A percentile compares a stretch with the other conserved stretches of the same genome.
Evolutionary conservation across 495 filamentous ascomycete genomes (phyloP).

Genomic region (Talaromyces liani): DNA sequence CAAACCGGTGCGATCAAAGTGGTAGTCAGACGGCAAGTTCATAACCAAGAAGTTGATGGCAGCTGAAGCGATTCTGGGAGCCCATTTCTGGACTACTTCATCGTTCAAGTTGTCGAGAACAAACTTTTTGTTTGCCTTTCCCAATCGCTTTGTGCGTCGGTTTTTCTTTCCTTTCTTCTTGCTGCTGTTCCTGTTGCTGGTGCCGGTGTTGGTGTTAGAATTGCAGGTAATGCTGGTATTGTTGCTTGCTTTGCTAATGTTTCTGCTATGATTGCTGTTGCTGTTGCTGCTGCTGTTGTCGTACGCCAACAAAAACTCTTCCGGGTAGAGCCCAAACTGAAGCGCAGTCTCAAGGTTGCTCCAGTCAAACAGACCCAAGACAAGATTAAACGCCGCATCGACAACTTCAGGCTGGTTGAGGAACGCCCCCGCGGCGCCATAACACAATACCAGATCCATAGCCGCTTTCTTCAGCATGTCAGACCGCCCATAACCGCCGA

Average conservation of each 20-base stretch:
- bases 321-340: conserved; percentile 16
- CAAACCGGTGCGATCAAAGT: conserved; percentile 17
- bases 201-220: neutral
- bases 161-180: neutral
- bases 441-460: conserved; percentile 23
- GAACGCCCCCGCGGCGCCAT: conserved; percentile 24
- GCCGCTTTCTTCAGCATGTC: conserved; percentile 12
- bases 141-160: neutral
- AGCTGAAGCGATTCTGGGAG: conserved; percentile 12
- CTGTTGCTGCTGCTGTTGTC: conserved; percentile 5
- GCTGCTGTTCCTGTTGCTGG: neutral
- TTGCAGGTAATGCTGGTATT: neutral
- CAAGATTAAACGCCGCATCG: conserved; percentile 21
- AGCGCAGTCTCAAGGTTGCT: conserved; percentile 23
- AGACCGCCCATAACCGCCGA: neutral
- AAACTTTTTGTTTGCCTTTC: neutral
- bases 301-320: conserved; percentile 11
- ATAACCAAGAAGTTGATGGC: conserved; percentile 17
- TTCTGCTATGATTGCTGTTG: neutral
- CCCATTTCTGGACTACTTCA: conserved; percentile 12
- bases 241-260: neutral
- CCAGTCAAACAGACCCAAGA: conserved; percentile 17
- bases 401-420: conserved; percentile 16
- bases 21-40: conserved; percentile 14
- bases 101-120: neutral